Evolutionary conservation across 352 stramenopile genomes (phyloP).

Genomic region (Phytopythium chamaehyphon): DNA sequence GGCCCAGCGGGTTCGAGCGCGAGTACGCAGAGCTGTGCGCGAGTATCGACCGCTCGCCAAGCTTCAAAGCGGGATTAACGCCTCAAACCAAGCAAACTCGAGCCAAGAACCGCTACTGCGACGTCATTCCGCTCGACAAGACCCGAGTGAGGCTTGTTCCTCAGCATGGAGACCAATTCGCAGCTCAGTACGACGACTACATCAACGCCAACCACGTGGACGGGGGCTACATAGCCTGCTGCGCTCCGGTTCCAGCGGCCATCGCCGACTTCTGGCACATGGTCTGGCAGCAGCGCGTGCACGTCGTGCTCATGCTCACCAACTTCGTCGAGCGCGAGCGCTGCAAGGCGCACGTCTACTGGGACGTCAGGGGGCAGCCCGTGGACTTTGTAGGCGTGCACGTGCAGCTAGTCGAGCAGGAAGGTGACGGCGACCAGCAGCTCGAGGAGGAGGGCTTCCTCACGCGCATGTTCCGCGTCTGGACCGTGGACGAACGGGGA

Average conservation of each 20-base stretch:
- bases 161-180: too few species aligned
- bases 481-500: conserved; percentile 17
- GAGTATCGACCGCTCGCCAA: conserved; percentile 50
- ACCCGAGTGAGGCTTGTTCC: conserved; percentile 72
- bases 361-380: conserved; percentile 34
- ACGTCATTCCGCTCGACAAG: conserved; percentile 72
- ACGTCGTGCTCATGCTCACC: conserved; percentile 86
- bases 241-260: conserved; percentile 52
- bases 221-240: conserved; percentile 70
- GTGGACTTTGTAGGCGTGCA: conserved; percentile 54
- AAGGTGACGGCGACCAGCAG: conserved; percentile 17
- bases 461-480: conserved; percentile 53
- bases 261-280: conserved; percentile 84
- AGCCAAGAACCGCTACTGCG: conserved; percentile 71
- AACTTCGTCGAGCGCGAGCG: conserved; percentile 79
- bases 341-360: conserved; percentile 74
- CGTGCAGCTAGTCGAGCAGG: conserved; percentile 44
- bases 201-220: conserved; percentile 75
- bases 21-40: conserved; percentile 67
- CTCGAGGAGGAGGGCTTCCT: conserved; percentile 28
- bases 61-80: conserved; percentile 49
- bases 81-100: conserved; percentile 64
- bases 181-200: too few species aligned
- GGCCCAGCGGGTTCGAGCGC: conserved; percentile 40
- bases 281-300: conserved; percentile 70